Evolutionary conservation across 2,329 filamentous ascomycete species (phyloP).

Genomic region (Trichophyton mentagrophytes): DNA sequence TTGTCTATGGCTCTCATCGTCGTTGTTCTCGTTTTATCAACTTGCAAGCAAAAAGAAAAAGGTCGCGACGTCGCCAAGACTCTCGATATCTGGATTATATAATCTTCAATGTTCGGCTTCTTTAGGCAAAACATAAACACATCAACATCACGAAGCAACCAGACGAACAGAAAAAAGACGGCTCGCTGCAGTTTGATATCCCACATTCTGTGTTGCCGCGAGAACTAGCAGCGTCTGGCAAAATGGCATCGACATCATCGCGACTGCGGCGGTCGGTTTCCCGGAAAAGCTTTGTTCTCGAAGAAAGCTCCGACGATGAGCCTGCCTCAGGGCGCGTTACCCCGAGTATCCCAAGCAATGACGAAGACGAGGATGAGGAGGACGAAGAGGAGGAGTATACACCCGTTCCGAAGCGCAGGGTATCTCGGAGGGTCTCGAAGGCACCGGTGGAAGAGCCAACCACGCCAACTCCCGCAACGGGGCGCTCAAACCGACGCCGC

Average conservation of each 20-base stretch:
- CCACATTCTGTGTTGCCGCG: not conserved
- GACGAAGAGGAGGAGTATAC: slow-evolving; percentile 69
- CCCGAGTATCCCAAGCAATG: slow-evolving; percentile 29
- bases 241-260: slow-evolving; percentile 30
- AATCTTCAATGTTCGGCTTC: slow-evolving; percentile 5
- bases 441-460: slow-evolving; percentile 38
- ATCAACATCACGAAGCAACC: not conserved
- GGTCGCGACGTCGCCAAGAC: slow-evolving; percentile 8
- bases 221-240: not conserved
- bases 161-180: not conserved
- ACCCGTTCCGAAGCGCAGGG: slow-evolving; percentile 52
- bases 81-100: not conserved
- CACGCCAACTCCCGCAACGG: slow-evolving; percentile 26
- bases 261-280: slow-evolving; percentile 47
- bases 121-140: slow-evolving; percentile 15
- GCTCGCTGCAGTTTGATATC: not conserved
- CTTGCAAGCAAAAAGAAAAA: not conserved
- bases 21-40: not conserved
- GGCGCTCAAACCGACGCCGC: slow-evolving; percentile 18
- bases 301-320: slow-evolving; percentile 60
- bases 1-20: not conserved
- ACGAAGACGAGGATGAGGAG: slow-evolving; percentile 52
- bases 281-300: slow-evolving; percentile 60
- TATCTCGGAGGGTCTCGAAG: slow-evolving; percentile 45
- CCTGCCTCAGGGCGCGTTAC: slow-evolving; percentile 37